Conservation (phyloP, 305 asterid species). For the Fraxinus xanthoxyloides region DNA sequence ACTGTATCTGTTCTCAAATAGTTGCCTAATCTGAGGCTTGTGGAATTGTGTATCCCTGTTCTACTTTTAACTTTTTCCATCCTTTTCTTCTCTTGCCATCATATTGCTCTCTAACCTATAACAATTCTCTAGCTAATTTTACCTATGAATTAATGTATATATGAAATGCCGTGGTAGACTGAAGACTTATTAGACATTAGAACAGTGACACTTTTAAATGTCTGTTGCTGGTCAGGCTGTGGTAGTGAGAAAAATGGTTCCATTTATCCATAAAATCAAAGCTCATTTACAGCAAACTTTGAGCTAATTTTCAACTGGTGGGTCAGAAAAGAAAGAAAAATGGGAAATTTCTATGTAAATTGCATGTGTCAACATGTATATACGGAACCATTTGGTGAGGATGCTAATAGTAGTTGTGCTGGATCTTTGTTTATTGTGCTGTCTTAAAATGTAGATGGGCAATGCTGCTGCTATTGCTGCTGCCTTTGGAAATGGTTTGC, state of each 20-base stretch:
- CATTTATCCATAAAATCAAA: background rate
- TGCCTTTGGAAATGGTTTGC: constrained; percentile 95
- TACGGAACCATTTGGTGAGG: background rate
- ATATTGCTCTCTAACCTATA: background rate
- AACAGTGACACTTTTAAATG: background rate
- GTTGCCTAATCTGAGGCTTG: constrained; percentile 19
- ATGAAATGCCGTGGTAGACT: background rate
- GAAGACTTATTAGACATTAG: background rate
- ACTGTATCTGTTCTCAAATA: constrained; percentile 12
- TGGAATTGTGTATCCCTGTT: constrained; percentile 7
- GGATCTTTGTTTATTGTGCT: constrained; percentile 11
- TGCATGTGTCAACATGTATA: background rate
- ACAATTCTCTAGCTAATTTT: constrained; percentile 4
- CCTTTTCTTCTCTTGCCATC: constrained; percentile 5
- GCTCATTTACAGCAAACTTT: background rate
- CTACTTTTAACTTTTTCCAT: background rate
- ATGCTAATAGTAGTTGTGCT: constrained; percentile 12
- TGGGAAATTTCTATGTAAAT: background rate
- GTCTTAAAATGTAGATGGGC: constrained; percentile 53
- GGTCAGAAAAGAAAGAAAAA: background rate
- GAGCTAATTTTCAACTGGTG: background rate
- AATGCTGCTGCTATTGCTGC: constrained; percentile 93
- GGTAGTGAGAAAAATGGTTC: constrained; percentile 12
- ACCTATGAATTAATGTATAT: background rate
- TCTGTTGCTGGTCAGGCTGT: constrained; percentile 8